Conservation (phyloP, 2,329 filamentous ascomycete genomes). For the Cladorrhinum sp. region DNA sequence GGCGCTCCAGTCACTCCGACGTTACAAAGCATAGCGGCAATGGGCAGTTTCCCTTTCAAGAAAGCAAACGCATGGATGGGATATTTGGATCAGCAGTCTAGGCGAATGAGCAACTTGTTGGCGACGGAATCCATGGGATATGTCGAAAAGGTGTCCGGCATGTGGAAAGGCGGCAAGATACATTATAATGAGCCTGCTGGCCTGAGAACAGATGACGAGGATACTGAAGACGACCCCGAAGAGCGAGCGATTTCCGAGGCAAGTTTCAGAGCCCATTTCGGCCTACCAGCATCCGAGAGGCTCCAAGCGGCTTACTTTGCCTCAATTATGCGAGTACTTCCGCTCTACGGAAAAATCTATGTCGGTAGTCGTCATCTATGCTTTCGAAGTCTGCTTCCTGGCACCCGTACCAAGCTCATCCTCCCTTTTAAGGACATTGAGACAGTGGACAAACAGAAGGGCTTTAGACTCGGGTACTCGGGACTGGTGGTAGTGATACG, state of each 20-base stretch:
- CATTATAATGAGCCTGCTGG: constrained; percentile 71
- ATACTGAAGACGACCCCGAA: constrained; percentile 51
- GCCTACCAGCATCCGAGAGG: constrained; percentile 77
- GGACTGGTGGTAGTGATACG: constrained; percentile 90
- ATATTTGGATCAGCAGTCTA: constrained; percentile 75
- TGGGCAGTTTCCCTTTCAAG: constrained; percentile 76
- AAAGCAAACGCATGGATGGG: constrained; percentile 79
- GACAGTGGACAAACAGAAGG: constrained; percentile 91
- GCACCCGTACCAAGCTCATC: constrained; percentile 88
- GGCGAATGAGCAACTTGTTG: constrained; percentile 76
- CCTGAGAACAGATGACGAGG: constrained; percentile 53
- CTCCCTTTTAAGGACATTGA: constrained; percentile 88
- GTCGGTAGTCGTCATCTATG: constrained; percentile 85
- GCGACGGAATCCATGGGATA: constrained; percentile 94
- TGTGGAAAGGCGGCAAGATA: constrained; percentile 88
- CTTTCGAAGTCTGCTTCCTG: constrained; percentile 86
- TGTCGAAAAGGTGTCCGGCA: constrained; percentile 92
- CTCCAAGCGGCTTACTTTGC: constrained; percentile 88
- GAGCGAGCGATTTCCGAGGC: constrained; percentile 67
- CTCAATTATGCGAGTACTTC: constrained; percentile 84
- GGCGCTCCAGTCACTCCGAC: constrained; percentile 39
- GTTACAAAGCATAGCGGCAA: constrained; percentile 53
- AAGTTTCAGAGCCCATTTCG: constrained; percentile 86
- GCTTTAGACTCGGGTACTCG: constrained; percentile 86
- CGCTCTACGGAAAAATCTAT: constrained; percentile 95